Evolutionary conservation across 1,139 yeast species (phyloP), one percentile per base, ranked within the genome.

Genomic region (Magnusiomyces sp.): DNA sequence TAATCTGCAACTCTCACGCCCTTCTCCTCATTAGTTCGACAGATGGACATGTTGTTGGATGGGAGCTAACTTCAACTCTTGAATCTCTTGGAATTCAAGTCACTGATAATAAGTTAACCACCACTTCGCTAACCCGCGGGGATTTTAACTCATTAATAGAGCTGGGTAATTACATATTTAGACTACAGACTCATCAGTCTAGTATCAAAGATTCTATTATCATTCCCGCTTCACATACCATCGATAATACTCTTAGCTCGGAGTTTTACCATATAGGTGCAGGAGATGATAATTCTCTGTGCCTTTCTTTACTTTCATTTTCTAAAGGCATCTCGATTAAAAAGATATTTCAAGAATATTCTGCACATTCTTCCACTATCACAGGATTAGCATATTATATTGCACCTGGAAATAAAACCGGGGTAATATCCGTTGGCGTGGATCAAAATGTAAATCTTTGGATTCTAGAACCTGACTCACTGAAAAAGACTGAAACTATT

Each of bases 241-340:
- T 9, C 31, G 5, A 4, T 10, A 20, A 40, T 2, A 13, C 5
- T n/a, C 7, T 13, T 19, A 13, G 34, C 14, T 5, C 17, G 5
- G 31, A 7, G 1, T 49, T 36, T 5, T 71, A 70, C 50, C 63
- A 81, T 13, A 64, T 81, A 4, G 80, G 95, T 1, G 97, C 96
- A 19, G 97, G 98, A 50, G 98, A 92, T 64, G 98, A 92, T 59
- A 90, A 90, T 66, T 83, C 89, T 0, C 63, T 90, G 7, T 73
- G 74, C 0, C 63, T 79, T 2, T 73, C 79, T 1, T 58, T 59
- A 20, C 63, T 83, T 33, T 7, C 46, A 48, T 2, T 48, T 68
- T 19, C 40, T n/a, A 55, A 55, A 1, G 56, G 58, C 2, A 57
- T 66, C 2, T 47, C 43, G 0, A 60, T 71, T 20, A 59, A 69